Percentiles rank a stretch among this genome's conserved stretches.
phyloP scores from a whole-genome alignment of 2,329 filamentous ascomycete genomes.

The Trichoderma guizhouense region DNA sequence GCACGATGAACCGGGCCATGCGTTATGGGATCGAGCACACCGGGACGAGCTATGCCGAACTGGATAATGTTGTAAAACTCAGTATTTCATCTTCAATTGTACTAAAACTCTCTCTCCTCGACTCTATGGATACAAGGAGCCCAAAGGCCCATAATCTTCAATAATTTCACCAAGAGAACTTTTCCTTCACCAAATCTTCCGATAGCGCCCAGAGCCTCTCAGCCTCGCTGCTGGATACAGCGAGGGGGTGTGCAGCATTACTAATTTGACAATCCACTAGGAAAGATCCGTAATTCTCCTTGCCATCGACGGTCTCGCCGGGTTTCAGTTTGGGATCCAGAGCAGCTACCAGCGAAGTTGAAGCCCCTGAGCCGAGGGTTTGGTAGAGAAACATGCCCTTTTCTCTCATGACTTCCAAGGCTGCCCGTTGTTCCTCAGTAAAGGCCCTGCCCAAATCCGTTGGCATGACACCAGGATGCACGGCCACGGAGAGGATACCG shows the following conservation, averaged over 20 bases:
- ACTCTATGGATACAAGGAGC: not conserved
- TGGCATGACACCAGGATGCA: not conserved
- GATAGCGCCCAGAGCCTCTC: not conserved
- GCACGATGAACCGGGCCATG: not conserved
- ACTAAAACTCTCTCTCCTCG: not conserved
- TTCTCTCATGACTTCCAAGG: rapidly evolving
- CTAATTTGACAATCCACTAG: not conserved
- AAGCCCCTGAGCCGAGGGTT: not conserved
- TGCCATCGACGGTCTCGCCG: not conserved
- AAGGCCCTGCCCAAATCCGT: not conserved
- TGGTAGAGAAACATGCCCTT: not conserved
- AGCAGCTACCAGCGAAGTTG: not conserved
- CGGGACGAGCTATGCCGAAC: not conserved
- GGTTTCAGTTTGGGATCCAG: not conserved
- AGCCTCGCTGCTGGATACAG: not conserved
- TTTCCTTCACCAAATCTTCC: not conserved
- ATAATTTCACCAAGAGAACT: not conserved
- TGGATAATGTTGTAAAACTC: not conserved
- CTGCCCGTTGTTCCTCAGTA: not conserved
- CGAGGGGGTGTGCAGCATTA: not conserved
- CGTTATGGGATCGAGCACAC: not conserved
- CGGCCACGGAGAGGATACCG: not conserved
- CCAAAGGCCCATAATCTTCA: not conserved
- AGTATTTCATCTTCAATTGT: not conserved
- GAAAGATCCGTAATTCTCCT: not conserved